Evolutionary conservation across 805 yeast species (phyloP).

Genomic region (Kodamaea hsintzibuensis): DNA sequence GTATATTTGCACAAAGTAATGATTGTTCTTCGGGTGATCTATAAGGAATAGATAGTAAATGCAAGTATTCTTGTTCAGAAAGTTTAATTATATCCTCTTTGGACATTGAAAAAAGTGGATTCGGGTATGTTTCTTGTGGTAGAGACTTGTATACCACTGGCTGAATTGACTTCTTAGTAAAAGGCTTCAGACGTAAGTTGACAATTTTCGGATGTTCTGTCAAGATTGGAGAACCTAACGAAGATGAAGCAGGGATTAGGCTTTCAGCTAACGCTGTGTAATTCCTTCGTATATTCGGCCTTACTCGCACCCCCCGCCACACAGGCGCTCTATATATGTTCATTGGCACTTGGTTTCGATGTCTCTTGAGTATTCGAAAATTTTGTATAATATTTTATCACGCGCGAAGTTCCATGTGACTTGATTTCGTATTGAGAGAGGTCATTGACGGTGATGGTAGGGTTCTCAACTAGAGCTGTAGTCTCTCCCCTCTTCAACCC

Average conservation of each 20-base stretch:
- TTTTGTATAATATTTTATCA: not conserved
- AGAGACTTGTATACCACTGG: conserved; percentile 12
- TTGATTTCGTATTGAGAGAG: not conserved
- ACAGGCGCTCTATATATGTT: conserved; percentile 3
- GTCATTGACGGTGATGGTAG: not conserved
- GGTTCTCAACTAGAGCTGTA: not conserved
- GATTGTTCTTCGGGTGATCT: conserved; percentile 25
- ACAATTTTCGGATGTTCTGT: not conserved
- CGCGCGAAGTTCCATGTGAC: conserved; percentile 3
- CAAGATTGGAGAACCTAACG: not conserved
- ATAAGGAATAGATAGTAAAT: conserved; percentile 29
- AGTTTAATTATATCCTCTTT: conserved; percentile 27
- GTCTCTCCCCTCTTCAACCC: not conserved
- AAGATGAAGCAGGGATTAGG: not conserved
- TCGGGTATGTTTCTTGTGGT: conserved; percentile 27
- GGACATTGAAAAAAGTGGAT: conserved; percentile 34
- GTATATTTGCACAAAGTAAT: conserved; percentile 28
- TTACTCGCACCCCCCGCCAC: conserved; percentile 1
- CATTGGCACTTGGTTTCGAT: not conserved
- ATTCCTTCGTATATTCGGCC: not conserved
- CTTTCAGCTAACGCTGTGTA: not conserved
- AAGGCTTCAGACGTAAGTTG: conserved; percentile 17
- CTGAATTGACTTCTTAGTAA: conserved; percentile 8
- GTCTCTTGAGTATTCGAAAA: not conserved
- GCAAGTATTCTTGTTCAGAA: conserved; percentile 21